Conservation (phyloP, 306 rosid genomes). For the Spatholobus suberectus region DNA sequence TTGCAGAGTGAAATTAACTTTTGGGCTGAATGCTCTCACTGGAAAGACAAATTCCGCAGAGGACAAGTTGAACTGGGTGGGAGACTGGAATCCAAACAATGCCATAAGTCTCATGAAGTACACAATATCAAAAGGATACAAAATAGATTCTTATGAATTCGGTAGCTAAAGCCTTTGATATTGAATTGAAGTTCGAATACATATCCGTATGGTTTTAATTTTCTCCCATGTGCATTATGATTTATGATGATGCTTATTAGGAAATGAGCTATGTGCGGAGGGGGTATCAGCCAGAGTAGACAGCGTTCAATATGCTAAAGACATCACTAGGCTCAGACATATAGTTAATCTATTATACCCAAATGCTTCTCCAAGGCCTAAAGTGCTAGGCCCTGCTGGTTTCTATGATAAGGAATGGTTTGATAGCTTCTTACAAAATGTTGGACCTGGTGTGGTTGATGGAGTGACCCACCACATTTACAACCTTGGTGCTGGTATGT, state of each 20-base stretch:
- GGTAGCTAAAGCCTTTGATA: slow-evolving; percentile 36
- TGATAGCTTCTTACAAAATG: slow-evolving; percentile 51
- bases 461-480: slow-evolving; percentile 73
- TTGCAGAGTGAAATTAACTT: slow-evolving; percentile 59
- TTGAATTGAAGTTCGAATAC: background rate
- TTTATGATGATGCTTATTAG: slow-evolving; percentile 30
- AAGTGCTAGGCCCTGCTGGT: slow-evolving; percentile 71
- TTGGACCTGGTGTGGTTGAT: slow-evolving; percentile 56
- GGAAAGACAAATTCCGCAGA: slow-evolving; percentile 48
- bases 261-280: slow-evolving; percentile 69
- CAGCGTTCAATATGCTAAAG: slow-evolving; percentile 60
- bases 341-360: slow-evolving; percentile 51
- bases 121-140: slow-evolving; percentile 62
- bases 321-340: slow-evolving; percentile 47
- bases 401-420: slow-evolving; percentile 68
- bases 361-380: slow-evolving; percentile 53
- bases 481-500: slow-evolving; percentile 76
- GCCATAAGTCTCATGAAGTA: slow-evolving; percentile 61
- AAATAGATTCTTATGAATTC: slow-evolving; percentile 69
- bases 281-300: slow-evolving; percentile 55
- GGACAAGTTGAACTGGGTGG: slow-evolving; percentile 46
- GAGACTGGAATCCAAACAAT: slow-evolving; percentile 61
- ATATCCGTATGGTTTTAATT: background rate
- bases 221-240: background rate
- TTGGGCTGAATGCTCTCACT: slow-evolving; percentile 62